Percentiles rank a stretch among this genome's conserved stretches.
phyloP scores from a whole-genome alignment of 768 basidiomycete genomes.

The Leccinum pellstonianum region DNA sequence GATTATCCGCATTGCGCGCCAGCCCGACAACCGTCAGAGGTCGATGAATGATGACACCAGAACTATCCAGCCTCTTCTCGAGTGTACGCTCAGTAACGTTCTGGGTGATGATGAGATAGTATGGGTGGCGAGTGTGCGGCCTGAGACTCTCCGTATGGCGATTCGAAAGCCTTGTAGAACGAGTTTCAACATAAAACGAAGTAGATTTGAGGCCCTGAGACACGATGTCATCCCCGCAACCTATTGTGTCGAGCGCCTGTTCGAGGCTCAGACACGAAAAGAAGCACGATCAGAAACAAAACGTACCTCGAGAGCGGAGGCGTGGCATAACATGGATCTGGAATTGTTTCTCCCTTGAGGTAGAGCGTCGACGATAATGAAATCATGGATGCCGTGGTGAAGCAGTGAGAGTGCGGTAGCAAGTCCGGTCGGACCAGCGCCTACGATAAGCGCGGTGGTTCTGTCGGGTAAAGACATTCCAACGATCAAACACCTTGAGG shows the following conservation, averaged over 20 bases:
- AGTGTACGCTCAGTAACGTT: too few species aligned
- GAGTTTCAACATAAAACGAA: conserved; percentile 31
- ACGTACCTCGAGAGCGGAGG: too few species aligned
- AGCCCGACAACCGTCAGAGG: conserved; percentile 35
- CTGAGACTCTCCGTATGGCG: background rate
- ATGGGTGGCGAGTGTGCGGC: too few species aligned
- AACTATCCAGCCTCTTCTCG: background rate
- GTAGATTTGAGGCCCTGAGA: conserved; percentile 36
- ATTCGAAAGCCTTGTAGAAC: conserved; percentile 26
- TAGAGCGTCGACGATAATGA: too few species aligned
- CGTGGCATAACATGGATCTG: too few species aligned
- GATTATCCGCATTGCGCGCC: too few species aligned
- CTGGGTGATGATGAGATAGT: too few species aligned
- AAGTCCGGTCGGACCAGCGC: too few species aligned
- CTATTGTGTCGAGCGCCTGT: conserved; percentile 46
- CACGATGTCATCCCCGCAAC: conserved; percentile 39
- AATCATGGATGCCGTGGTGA: too few species aligned
- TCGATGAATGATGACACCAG: conserved; percentile 35
- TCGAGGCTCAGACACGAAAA: conserved; percentile 28
- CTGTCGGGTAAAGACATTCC: conserved; percentile 30
- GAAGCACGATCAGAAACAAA: background rate
- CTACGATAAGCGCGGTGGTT: conserved; percentile 42
- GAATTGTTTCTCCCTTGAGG: too few species aligned
- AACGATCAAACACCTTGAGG: too few species aligned
- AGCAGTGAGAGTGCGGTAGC: too few species aligned